phyloP scores from a whole-genome alignment of 2,329 filamentous ascomycete genomes.

The Penicillium sp. region DNA sequence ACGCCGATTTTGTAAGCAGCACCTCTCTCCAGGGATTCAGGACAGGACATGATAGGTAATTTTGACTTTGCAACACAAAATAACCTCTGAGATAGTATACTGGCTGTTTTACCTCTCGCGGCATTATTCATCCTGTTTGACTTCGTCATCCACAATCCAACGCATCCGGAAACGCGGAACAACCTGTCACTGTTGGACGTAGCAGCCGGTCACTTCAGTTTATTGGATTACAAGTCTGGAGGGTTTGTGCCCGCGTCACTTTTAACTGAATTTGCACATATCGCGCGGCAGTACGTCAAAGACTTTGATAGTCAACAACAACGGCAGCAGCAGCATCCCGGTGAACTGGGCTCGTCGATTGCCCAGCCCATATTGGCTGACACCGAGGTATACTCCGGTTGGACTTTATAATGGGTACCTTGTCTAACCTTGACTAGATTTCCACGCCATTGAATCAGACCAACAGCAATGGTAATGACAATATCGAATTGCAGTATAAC shows the following conservation, averaged over 20 bases:
- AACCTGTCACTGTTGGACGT: conserved; percentile 45
- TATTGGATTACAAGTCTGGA: conserved; percentile 39
- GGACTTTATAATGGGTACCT: neutral
- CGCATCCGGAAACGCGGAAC: conserved; percentile 32
- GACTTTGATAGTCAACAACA: neutral
- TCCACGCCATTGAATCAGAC: neutral
- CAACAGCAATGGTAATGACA: neutral
- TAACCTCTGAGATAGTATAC: neutral
- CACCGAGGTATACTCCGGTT: neutral
- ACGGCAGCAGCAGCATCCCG: neutral
- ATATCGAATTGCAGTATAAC: neutral
- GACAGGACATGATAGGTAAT: no score
- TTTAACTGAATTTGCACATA: conserved; percentile 42
- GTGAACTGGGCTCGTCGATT: neutral
- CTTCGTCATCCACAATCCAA: conserved; percentile 40
- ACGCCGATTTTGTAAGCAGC: neutral
- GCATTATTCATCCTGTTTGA: conserved; percentile 45
- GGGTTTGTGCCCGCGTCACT: conserved; percentile 38
- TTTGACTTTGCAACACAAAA: neutral
- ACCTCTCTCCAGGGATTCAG: neutral
- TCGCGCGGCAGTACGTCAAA: conserved; percentile 42
- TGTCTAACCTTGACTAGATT: neutral
- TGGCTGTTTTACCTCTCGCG: conserved; percentile 29
- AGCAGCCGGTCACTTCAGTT: conserved; percentile 44
- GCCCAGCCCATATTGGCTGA: neutral